Evolutionary conservation across 2,329 filamentous ascomycete species (phyloP), one percentile per base, ranked within the genome.

Genomic region (Penicillium sp.): DNA sequence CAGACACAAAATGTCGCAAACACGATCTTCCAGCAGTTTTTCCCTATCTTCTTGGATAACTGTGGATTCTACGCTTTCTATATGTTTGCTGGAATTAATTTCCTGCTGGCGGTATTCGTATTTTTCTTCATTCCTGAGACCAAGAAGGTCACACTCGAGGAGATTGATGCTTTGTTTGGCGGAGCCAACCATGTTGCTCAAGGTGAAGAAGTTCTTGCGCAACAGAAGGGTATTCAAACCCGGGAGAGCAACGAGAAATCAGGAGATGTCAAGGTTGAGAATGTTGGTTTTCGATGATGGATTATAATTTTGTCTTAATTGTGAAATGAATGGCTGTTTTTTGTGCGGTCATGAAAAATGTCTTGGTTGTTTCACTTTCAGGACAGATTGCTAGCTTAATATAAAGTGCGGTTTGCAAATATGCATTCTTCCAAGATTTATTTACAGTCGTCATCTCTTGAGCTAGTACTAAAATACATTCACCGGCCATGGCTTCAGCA

Each of bases 21-120:
- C 70, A 80, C 81, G 53, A 82, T 88, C 61, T 84, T 88, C 66
- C 84, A 88, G 70, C 86, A 89, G 60, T 88, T 88, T 77, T 88
- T 89, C 78, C 86, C 86, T 11, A 82, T 79, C 11, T 88, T 89
- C 75, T 78, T 88, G 14, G 76, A 81, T 49, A 85, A 87, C 64
- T 75, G 76, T 46, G 79, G 80, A 14, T 83, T 82, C 66, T 82
- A 81, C 58, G 79, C 79, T 5, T 83, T 83, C 59, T 82, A 82
- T 69, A 80, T 83, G 75, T 82, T 83, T 53, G 79, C 78, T 0
- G 79, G 77, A 6, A 78, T 79, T 50, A 80, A 83, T 64, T 68
- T 82, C 59, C 58, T 81, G 34, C 74, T 83, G n/a, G 75, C 73
- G 13, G 33, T 72, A 29, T 83, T 81, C 52, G 80, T 82, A 34